Percentiles rank a stretch among this genome's conserved stretches.
These are phyloP conservation scores for Heterobasidion irregulare DNA, from an alignment of 1,284 basidiomycete species.

Conservation along the genomic window DNA sequence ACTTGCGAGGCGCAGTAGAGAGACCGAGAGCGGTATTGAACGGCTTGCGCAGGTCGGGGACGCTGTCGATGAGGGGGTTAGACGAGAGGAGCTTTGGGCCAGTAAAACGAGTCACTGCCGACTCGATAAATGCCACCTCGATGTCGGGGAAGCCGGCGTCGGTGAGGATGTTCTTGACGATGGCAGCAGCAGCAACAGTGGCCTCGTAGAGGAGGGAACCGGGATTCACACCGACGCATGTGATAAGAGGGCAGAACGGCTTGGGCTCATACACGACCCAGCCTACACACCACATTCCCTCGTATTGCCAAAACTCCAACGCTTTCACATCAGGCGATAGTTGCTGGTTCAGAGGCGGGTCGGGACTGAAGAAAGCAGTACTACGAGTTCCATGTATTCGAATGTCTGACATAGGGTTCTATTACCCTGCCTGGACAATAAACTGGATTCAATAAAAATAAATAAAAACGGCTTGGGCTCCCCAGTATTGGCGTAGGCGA, in stretches of 20 bases:
- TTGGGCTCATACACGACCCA: no score
- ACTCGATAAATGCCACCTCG: conserved; percentile 12
- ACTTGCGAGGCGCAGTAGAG: conserved; percentile 16
- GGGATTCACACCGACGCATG: conserved; percentile 18
- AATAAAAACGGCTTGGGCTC: conserved; percentile 8
- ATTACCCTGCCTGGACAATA: no score
- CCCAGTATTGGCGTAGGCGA: conserved; percentile 19
- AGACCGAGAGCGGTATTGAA: conserved; percentile 25
- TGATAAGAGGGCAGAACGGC: conserved; percentile 13
- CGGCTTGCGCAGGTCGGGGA: conserved; percentile 17
- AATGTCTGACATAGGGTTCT: no score
- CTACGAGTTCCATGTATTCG: no score
- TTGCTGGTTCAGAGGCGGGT: no score
- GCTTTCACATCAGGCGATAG: no score
- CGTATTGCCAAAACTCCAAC: no score
- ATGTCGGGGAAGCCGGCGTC: conserved; percentile 12
- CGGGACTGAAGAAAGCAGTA: no score
- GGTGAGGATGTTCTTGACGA: conserved; percentile 14
- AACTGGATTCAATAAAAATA: no score
- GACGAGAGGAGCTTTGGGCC: conserved; percentile 19
- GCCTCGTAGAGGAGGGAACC: conserved; percentile 15
- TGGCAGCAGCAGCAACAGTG: conserved; percentile 13
- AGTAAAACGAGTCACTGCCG: conserved; percentile 6
- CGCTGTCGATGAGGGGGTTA: conserved; percentile 12
- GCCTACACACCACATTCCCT: no score